Evolutionary conservation across 306 rosid genomes (phyloP), one percentile per base, ranked within the genome.

Genomic region (Rosa rugosa): DNA sequence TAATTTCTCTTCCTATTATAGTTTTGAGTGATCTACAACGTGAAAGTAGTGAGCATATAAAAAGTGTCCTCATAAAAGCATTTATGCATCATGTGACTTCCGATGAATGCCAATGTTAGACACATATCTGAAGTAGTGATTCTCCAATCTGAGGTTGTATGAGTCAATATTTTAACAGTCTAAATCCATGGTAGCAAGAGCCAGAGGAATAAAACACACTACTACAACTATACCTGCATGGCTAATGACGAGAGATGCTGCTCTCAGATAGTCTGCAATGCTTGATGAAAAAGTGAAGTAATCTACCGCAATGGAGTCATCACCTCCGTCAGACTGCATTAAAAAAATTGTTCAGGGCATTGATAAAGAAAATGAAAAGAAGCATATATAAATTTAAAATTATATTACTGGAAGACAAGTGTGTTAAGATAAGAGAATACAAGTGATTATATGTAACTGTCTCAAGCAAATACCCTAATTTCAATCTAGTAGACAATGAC

Each of bases 171-270:
- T 12, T 12, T 14, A 13, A 31, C 68, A 62, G 68, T 62, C 16
- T 6, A 56, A 56, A 23, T 71, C 57, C 75, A 71, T 25, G 45
- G 65, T 31, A 23, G 44, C 47, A 53, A 13, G 40, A 66, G 23
- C 75, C 8, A 34, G 34, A 75, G 16, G 65, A 8, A 44, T 31
- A 68, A 47, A 14, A 57, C 66, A 22, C 16, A 20, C 66, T 34
- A 63, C 50, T 20, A 23, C 34, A 44, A 64, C 22, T 49, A 62
- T 84, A 92, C 97, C 97, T 68, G 97, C 98, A 27, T 90, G 97
- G 84, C 97, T 91, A 66, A 91, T 92, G 53, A 91, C 92, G 75
- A 92, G 99, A 83, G 97, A 92, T 42, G 97, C 97, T 59, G 92
- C 88, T 80, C 83, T 88, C 80, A 95, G 86, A 86, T 91, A 85